Conservation (phyloP, 805 yeast genomes). For the Candida michaelii region DNA sequence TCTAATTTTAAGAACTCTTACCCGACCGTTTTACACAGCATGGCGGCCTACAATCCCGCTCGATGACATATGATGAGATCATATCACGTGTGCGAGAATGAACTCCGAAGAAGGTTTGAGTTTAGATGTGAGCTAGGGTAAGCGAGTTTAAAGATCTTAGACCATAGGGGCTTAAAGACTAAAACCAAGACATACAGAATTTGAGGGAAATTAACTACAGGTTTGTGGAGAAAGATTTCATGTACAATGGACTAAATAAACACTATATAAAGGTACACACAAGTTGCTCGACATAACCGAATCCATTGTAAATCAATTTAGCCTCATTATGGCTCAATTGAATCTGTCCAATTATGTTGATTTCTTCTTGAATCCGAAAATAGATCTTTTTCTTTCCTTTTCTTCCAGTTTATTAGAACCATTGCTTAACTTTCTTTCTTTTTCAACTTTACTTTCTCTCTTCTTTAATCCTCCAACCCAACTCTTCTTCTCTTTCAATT, state of each 20-base stretch:
- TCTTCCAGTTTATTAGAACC: conserved; percentile 19
- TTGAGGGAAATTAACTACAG: no score
- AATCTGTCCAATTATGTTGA: not conserved
- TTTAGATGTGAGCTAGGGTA: not conserved
- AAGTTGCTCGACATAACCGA: no score
- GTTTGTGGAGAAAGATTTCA: no score
- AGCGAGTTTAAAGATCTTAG: no score
- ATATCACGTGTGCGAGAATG: conserved; percentile 3
- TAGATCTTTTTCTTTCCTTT: conserved; percentile 26
- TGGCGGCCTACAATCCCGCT: not conserved
- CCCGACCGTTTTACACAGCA: not conserved
- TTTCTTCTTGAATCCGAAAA: conserved; percentile 39
- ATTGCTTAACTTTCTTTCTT: conserved; percentile 22
- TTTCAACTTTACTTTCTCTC: conserved; percentile 23
- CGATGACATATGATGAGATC: conserved; percentile 3
- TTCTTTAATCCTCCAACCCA: conserved; percentile 42
- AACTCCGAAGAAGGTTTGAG: not conserved
- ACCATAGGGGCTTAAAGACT: no score
- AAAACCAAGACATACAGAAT: no score
- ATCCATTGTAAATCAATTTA: not conserved
- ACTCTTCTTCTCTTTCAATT: conserved; percentile 34
- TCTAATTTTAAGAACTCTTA: no score
- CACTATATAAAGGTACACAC: no score
- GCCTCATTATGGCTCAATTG: not conserved
- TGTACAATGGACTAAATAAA: no score